Conservation (phyloP, 371 early-diverging fungal species). For the Mucor plumbeus region DNA sequence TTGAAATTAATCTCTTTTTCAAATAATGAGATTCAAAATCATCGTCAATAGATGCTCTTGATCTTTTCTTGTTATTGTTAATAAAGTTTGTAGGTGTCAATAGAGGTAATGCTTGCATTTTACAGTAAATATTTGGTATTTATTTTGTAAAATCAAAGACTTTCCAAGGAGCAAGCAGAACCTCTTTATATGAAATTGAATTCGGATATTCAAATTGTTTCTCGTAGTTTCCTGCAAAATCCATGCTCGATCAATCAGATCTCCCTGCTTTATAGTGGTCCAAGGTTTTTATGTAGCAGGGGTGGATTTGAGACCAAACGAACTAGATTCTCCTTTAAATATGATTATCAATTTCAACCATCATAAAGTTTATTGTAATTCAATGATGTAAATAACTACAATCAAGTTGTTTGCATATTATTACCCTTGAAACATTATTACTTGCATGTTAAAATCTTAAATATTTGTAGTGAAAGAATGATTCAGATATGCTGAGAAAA, state of each 20-base stretch:
- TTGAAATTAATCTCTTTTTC: slow-evolving; percentile 28
- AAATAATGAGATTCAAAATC: slow-evolving; percentile 26
- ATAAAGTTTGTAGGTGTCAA: slow-evolving; percentile 23
- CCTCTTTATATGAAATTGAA: neutral
- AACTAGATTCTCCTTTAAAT: neutral
- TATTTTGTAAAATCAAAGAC: neutral
- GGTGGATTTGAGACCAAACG: neutral
- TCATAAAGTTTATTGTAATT: neutral
- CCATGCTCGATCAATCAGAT: neutral
- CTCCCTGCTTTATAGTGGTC: neutral
- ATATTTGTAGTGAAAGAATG: too few relatives aligned
- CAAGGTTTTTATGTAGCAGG: neutral
- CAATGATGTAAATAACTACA: neutral
- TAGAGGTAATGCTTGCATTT: slow-evolving; percentile 25
- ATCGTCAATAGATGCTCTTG: slow-evolving; percentile 14
- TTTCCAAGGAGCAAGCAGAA: neutral
- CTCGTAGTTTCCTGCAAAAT: slow-evolving; percentile 27
- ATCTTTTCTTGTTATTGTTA: slow-evolving; percentile 17
- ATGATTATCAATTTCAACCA: neutral
- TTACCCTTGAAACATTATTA: neutral
- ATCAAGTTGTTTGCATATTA: neutral
- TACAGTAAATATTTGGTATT: neutral
- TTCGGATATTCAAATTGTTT: slow-evolving; percentile 13
- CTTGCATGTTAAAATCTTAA: too few relatives aligned
- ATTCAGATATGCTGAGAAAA: too few relatives aligned